Evolutionary conservation across 441 rosid species (phyloP), one percentile per base, ranked within the genome.

Genomic region (Erodium moschatum): DNA sequence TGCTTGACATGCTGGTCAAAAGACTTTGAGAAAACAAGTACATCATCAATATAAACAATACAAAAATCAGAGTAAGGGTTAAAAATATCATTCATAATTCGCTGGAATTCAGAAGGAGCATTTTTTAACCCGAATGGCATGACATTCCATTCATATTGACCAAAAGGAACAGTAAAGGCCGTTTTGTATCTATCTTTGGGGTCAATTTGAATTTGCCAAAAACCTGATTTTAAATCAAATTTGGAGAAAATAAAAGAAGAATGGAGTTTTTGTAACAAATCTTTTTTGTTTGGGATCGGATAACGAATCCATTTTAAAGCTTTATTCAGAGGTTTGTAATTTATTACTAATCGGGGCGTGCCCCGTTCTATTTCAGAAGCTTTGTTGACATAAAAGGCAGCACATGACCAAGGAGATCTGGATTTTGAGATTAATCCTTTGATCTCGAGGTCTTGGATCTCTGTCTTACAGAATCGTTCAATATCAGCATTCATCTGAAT

Each of bases 101-200:
- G n/a, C n/a, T n/a, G n/a, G n/a, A n/a, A n/a, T n/a, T n/a, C n/a
- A n/a, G n/a, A n/a, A n/a, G n/a, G n/a, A n/a, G n/a, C n/a, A n/a
- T n/a, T 65, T 38, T 65, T 65, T n/a, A 65, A 12, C n/a, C 68
- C 68, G 18, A 65, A 65, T 5, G 52, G 60, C 60, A 67, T 67
- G 4, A 67, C 69, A 67, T 67, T 65, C 68, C 68, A 65, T 44
- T 44, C 60, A 5, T 44, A 67, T 7, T 67, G 60, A 1, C 56
- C 58, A 12, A 67, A 67, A 0, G 38, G 35, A 2, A 67, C 69
- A 16, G 24, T 44, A 5, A 67, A 67, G 0, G 60, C 18, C 8
- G 19, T 20, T 44, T 67, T 44, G 21, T 67, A 67, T 4, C 16
- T 67, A 0, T 50, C 18, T 10, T 50, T 5, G 0, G 15, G 15